These are phyloP conservation scores for Solanum ahanhuiri DNA, from an alignment of 257 asterid genomes.

Conservation along the genomic window DNA sequence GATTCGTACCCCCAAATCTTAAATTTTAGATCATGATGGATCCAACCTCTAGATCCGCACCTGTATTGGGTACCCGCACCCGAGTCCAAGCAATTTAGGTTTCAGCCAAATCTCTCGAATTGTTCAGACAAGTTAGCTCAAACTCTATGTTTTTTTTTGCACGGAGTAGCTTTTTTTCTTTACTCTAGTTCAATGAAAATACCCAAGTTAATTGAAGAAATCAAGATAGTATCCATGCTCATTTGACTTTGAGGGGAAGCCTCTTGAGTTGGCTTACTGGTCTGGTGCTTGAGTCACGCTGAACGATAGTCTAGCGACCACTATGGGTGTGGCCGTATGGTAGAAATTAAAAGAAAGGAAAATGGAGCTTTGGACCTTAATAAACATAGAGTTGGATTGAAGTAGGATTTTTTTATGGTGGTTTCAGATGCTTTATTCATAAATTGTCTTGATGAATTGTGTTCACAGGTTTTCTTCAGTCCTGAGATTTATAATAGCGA, in stretches of 20 bases:
- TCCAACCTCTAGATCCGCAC: neutral
- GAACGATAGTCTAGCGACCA: neutral
- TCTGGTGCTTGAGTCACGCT: neutral
- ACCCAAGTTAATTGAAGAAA: neutral
- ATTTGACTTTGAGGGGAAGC: neutral
- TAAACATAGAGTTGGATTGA: neutral
- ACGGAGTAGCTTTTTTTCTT: neutral
- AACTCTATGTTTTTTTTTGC: neutral
- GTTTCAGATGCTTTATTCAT: neutral
- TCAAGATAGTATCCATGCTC: neutral
- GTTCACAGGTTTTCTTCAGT: constrained; percentile 75
- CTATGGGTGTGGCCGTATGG: neutral
- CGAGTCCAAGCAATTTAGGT: neutral
- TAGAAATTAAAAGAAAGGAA: neutral
- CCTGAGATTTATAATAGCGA: constrained; percentile 77
- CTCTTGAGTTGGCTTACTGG: neutral
- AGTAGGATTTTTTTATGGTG: neutral
- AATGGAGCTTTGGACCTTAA: neutral
- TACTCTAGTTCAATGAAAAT: neutral
- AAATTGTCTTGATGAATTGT: constrained; percentile 3
- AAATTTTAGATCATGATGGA: neutral
- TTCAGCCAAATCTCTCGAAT: neutral
- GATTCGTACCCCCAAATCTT: neutral
- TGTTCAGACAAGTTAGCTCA: neutral
- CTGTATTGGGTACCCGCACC: neutral